These are phyloP conservation scores for Apiospora sp. DNA, from an alignment of 2,329 filamentous ascomycete genomes.

Conservation along the genomic window DNA sequence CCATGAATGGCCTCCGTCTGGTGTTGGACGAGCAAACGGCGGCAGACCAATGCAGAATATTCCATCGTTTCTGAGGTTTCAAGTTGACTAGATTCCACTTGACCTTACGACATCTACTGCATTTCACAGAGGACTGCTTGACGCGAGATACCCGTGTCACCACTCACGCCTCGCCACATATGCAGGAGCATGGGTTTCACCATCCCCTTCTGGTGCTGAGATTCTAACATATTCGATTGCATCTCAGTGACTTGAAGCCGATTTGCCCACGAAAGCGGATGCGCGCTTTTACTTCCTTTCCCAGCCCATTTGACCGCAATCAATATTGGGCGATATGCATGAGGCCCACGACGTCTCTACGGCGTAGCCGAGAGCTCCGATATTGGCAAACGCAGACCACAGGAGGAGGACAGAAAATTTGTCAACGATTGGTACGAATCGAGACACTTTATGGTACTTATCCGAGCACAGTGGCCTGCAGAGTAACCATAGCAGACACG, in stretches of 20 bases:
- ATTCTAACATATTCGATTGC: not conserved
- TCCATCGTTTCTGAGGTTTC: not conserved
- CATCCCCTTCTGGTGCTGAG: not conserved
- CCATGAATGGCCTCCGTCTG: not conserved
- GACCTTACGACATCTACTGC: not conserved
- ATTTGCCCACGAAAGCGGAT: not conserved
- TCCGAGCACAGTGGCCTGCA: too few relatives aligned
- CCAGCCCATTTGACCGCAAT: not conserved
- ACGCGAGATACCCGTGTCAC: not conserved
- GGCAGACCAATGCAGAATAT: not conserved
- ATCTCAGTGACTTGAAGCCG: not conserved
- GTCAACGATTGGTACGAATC: too few relatives aligned
- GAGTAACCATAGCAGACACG: too few relatives aligned
- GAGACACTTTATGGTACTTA: too few relatives aligned
- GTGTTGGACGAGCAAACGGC: not conserved
- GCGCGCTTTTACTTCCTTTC: not conserved
- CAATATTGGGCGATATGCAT: too few relatives aligned
- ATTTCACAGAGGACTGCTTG: not conserved
- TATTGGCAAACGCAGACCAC: too few relatives aligned
- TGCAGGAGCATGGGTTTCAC: not conserved
- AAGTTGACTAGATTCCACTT: not conserved
- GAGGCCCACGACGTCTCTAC: too few relatives aligned
- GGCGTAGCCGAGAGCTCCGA: too few relatives aligned
- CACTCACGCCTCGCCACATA: not conserved
- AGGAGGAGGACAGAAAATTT: too few relatives aligned